Evolutionary conservation across 2,329 filamentous ascomycete genomes (phyloP).

Genomic region (Sordariomycetes sp.): DNA sequence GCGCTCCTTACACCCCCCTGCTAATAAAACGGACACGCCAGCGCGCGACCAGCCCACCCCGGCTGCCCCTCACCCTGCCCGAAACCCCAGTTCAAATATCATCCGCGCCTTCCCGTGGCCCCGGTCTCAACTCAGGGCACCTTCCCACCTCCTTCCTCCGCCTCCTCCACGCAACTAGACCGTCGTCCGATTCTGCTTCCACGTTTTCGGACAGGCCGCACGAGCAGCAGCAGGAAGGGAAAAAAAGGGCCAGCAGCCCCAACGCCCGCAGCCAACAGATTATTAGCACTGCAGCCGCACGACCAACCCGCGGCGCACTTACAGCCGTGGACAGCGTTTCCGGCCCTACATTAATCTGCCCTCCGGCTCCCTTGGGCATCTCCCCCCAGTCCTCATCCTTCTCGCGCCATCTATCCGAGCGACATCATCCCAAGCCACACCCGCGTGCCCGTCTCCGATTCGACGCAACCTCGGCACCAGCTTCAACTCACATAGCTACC

Average conservation of each 20-base stretch:
- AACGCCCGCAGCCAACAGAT: background rate
- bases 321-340: background rate
- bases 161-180: background rate
- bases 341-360: background rate
- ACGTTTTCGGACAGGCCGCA: background rate
- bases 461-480: background rate
- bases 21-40: constrained; percentile 4
- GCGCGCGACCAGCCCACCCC: background rate
- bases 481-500: background rate
- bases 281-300: background rate
- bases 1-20: constrained; percentile 1
- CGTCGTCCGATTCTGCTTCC: background rate
- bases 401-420: background rate
- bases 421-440: background rate
- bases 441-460: background rate
- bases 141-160: background rate
- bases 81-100: background rate
- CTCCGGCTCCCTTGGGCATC: background rate
- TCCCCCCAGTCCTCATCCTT: background rate
- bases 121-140: background rate
- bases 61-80: background rate
- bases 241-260: background rate
- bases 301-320: background rate
- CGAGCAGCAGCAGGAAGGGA: background rate
- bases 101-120: background rate